phyloP scores from a whole-genome alignment of 179 eudicot genomes.

The Sideroxylon spinosum region DNA sequence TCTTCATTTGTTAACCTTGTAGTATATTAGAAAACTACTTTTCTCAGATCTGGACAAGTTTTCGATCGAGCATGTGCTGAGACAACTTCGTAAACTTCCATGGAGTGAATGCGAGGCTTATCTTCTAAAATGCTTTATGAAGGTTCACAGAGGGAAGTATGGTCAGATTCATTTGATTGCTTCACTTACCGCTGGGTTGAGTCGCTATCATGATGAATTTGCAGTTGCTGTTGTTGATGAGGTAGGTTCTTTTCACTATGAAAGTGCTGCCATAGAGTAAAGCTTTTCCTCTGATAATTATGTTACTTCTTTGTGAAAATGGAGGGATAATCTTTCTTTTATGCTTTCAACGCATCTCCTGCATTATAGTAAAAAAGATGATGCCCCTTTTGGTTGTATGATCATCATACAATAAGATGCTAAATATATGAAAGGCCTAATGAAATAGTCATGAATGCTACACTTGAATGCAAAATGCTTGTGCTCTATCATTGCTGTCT shows the following conservation, averaged over 20 bases:
- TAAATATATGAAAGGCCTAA: neutral
- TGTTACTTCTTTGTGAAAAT: neutral
- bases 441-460: neutral
- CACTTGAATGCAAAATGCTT: neutral
- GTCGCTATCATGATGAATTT: conserved; percentile 93
- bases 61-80: conserved; percentile 89
- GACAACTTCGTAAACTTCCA: conserved; percentile 95
- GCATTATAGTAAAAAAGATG: neutral
- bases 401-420: neutral
- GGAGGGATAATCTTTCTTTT: neutral
- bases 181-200: conserved; percentile 86
- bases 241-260: conserved; percentile 38
- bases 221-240: conserved; percentile 97
- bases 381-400: conserved; percentile 2
- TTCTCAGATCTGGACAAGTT: conserved; percentile 93
- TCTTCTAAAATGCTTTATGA: conserved; percentile 85
- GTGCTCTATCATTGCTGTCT: neutral
- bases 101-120: conserved; percentile 94
- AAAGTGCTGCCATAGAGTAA: neutral
- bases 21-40: conserved; percentile 91
- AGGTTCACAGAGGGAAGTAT: conserved; percentile 95
- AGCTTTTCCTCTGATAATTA: neutral
- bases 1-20: conserved; percentile 32
- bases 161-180: conserved; percentile 97
- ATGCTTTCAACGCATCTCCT: neutral